These are phyloP conservation scores for Polytrichum commune DNA, from an alignment of 225 moss, liverwort and hornwort genomes.

Conservation along the genomic window DNA sequence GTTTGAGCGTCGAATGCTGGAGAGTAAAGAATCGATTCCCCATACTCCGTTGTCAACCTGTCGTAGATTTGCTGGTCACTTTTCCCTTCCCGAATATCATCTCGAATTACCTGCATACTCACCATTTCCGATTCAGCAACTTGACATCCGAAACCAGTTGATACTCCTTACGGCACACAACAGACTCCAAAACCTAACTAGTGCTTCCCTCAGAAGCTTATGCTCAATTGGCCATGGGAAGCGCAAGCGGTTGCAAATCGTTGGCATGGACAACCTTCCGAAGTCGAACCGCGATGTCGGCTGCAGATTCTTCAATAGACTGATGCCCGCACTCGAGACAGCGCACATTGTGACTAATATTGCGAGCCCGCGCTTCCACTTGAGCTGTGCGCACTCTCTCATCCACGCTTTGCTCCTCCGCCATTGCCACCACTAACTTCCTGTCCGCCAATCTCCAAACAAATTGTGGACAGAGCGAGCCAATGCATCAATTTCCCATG, in stretches of 20 bases:
- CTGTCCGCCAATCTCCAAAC: too few species aligned
- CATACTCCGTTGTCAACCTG: conserved; percentile 76
- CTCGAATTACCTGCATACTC: conserved; percentile 70
- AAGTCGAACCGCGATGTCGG: conserved; percentile 77
- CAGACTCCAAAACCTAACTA: too few species aligned
- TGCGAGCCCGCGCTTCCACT: conserved; percentile 84
- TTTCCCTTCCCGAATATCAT: conserved; percentile 77
- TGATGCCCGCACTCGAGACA: conserved; percentile 92
- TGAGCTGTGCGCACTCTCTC: conserved; percentile 71
- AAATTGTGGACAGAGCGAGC: too few species aligned
- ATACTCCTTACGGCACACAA: too few species aligned
- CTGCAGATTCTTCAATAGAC: conserved; percentile 92
- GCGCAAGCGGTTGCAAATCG: too few species aligned
- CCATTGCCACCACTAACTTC: not conserved
- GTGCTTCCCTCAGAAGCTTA: not conserved
- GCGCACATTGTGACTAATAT: conserved; percentile 89
- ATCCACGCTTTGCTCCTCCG: conserved; percentile 22
- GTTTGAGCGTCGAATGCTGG: conserved; percentile 85
- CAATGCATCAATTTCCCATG: too few species aligned
- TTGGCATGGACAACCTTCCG: conserved; percentile 52
- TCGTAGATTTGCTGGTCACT: conserved; percentile 79
- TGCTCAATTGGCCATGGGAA: too few species aligned
- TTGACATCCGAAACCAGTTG: not conserved
- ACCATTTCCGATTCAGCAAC: not conserved
- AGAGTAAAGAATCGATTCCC: conserved; percentile 85